phyloP scores from a whole-genome alignment of 73 alveolate genomes.

The Uronychia binucleata region DNA sequence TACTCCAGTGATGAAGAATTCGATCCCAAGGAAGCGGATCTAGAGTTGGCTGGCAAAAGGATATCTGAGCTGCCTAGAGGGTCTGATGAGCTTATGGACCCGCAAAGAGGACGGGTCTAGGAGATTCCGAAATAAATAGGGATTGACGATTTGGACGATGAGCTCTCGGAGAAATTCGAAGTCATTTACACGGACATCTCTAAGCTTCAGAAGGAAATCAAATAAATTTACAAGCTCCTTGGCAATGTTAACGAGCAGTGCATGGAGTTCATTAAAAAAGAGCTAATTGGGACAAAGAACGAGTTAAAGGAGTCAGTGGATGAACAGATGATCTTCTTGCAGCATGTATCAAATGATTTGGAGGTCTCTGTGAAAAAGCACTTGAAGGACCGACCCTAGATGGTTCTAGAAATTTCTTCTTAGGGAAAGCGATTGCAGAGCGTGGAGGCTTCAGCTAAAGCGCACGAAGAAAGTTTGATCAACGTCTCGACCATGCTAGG shows the following conservation, averaged over 20 bases:
- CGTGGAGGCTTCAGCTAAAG: neutral
- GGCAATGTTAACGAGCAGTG: neutral
- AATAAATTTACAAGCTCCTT: neutral
- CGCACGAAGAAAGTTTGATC: neutral
- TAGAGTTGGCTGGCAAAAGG: neutral
- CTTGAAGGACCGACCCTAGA: conserved; percentile 13
- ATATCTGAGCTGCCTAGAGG: neutral
- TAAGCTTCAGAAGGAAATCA: neutral
- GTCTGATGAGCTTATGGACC: neutral
- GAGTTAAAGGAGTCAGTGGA: conserved; percentile 11
- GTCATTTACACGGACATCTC: neutral
- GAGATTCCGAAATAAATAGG: neutral
- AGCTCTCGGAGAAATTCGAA: conserved; percentile 10
- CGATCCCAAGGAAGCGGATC: neutral
- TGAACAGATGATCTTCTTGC: conserved; percentile 1
- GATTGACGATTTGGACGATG: conserved; percentile 21
- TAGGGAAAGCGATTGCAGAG: neutral
- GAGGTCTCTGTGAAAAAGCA: neutral
- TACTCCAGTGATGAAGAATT: no score
- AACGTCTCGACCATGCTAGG: neutral
- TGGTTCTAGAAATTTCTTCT: neutral
- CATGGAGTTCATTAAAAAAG: conserved; percentile 15
- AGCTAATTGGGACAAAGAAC: conserved; percentile 7
- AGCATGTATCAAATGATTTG: conserved; percentile 9
- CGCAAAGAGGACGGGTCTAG: neutral